Conservation (phyloP, 495 filamentous ascomycete genomes). For the Annulohypoxylon maeteangense region DNA sequence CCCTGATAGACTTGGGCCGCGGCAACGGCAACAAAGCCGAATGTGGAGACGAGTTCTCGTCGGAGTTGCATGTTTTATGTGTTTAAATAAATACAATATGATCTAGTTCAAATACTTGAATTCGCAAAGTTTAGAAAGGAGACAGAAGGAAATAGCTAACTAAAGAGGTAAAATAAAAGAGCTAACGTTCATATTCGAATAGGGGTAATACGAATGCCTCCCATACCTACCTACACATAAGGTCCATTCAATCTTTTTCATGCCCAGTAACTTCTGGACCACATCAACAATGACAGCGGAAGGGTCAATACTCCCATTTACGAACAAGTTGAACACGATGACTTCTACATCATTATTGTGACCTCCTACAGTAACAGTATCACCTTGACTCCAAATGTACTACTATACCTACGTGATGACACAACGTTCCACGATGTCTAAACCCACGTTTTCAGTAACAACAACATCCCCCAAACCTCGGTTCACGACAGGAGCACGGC, state of each 20-base stretch:
- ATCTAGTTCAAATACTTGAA: background rate
- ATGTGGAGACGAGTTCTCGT: constrained; percentile 14
- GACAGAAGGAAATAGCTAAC: background rate
- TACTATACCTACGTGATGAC: background rate
- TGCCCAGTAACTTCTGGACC: background rate
- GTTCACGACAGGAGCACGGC: background rate
- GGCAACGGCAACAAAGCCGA: constrained; percentile 25
- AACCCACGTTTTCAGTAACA: background rate
- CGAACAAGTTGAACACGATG: constrained; percentile 13
- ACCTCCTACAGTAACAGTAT: too few species aligned
- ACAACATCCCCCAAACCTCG: background rate
- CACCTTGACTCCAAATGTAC: background rate
- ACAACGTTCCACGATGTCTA: background rate
- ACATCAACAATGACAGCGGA: background rate
- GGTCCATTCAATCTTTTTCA: background rate
- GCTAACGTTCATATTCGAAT: constrained; percentile 16
- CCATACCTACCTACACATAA: too few species aligned
- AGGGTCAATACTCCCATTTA: constrained; percentile 14
- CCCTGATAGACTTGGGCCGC: constrained; percentile 59
- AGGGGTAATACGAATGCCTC: too few species aligned
- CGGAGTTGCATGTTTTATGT: constrained; percentile 36
- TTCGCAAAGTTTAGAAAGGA: background rate
- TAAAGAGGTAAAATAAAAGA: background rate
- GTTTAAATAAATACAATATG: background rate
- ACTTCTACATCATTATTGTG: background rate